These are phyloP conservation scores for Ogataea nakhonphanomensis DNA, from an alignment of 805 yeast species.

Conservation along the genomic window DNA sequence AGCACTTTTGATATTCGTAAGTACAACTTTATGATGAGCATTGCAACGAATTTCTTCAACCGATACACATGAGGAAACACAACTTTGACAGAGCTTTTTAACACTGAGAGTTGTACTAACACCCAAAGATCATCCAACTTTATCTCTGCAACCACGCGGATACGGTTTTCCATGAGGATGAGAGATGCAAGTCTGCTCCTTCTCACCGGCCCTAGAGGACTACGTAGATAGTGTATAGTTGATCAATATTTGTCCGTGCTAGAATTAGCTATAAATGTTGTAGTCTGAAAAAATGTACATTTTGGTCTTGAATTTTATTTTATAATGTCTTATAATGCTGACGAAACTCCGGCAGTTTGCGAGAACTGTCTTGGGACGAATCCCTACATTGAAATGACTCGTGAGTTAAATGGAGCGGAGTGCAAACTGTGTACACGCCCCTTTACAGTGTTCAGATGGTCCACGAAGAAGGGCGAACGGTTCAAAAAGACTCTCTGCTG, in stretches of 20 bases:
- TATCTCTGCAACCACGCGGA: background rate
- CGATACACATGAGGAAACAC: slow-evolving; percentile 28
- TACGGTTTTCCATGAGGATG: no score
- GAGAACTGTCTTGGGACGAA: slow-evolving; percentile 67
- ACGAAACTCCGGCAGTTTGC: slow-evolving; percentile 60
- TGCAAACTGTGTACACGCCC: slow-evolving; percentile 86
- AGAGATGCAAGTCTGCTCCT: no score
- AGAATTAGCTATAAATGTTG: no score
- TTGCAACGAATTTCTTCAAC: slow-evolving; percentile 39
- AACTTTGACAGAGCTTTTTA: slow-evolving; percentile 39
- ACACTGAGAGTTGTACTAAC: slow-evolving; percentile 31
- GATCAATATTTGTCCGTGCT: background rate
- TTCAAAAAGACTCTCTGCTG: slow-evolving; percentile 70
- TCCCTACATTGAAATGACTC: slow-evolving; percentile 64
- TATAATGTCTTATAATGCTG: slow-evolving; percentile 20
- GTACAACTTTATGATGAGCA: slow-evolving; percentile 27
- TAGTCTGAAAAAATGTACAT: no score
- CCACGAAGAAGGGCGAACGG: slow-evolving; percentile 40
- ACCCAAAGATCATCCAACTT: background rate
- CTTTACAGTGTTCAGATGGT: slow-evolving; percentile 79
- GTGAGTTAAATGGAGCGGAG: slow-evolving; percentile 70
- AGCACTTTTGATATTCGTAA: slow-evolving; percentile 1
- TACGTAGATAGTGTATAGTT: no score
- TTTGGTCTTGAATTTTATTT: background rate
- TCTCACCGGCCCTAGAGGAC: no score